A percentile compares a stretch with the other conserved stretches of the same genome.
These are phyloP conservation scores for Pseudogymnoascus sp. DNA, from an alignment of 2,329 filamentous ascomycete genomes.

Conservation along the genomic window DNA sequence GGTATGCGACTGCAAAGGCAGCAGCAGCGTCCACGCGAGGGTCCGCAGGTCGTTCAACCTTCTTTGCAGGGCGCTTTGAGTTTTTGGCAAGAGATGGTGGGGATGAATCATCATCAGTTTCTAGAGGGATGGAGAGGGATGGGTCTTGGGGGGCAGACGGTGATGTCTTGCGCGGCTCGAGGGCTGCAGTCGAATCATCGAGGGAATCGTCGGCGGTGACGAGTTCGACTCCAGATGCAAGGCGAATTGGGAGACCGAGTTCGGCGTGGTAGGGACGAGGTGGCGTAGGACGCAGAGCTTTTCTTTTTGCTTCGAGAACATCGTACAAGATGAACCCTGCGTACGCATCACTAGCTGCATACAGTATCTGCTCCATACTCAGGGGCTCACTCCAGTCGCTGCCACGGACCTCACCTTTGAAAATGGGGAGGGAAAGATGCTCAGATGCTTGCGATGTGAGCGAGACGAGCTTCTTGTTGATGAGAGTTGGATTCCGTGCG, in stretches of 20 bases:
- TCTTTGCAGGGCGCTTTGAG: conserved; percentile 11
- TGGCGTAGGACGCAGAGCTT: conserved; percentile 58
- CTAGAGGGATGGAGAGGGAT: conserved; percentile 22
- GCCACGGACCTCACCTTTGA: conserved; percentile 62
- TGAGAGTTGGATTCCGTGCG: conserved; percentile 39
- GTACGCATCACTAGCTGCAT: conserved; percentile 77
- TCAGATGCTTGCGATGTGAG: conserved; percentile 63
- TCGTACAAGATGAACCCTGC: conserved; percentile 66
- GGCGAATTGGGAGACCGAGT: conserved; percentile 51
- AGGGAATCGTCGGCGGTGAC: conserved; percentile 21
- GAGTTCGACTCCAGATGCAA: conserved; percentile 37
- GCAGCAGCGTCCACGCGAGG: conserved; percentile 22
- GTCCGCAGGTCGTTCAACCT: not conserved
- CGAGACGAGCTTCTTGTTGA: conserved; percentile 59
- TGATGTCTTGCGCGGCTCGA: conserved; percentile 5
- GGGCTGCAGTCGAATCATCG: conserved; percentile 18
- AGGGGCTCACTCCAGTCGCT: conserved; percentile 66
- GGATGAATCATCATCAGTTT: conserved; percentile 14
- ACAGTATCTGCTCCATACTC: conserved; percentile 55
- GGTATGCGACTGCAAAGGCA: conserved; percentile 19
- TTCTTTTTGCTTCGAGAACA: conserved; percentile 59
- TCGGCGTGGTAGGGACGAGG: conserved; percentile 63
- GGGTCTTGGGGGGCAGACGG: conserved; percentile 17
- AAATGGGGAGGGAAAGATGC: conserved; percentile 63
- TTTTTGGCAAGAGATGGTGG: not conserved